Percentiles rank a stretch among this genome's conserved stretches.
Evolutionary conservation across 2,329 filamentous ascomycete genomes (phyloP).

Genomic region (Podosphaera fusca): DNA sequence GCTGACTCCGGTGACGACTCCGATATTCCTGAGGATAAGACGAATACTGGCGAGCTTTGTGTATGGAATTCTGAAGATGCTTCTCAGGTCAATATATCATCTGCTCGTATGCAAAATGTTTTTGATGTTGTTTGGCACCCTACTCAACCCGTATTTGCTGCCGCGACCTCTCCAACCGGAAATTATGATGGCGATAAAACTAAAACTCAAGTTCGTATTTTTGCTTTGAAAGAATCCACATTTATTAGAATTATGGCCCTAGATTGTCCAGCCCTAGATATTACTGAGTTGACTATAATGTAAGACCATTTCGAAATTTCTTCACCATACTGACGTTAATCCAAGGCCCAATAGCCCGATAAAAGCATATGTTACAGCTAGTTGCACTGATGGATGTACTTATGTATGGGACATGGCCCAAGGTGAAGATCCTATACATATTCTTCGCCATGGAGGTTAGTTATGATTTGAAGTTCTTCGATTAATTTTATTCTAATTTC

Average conservation of each 20-base stretch:
- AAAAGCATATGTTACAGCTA: constrained; percentile 33
- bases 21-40: constrained; percentile 32
- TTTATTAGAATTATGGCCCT: constrained; percentile 28
- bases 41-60: constrained; percentile 34
- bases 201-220: constrained; percentile 35
- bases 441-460: constrained; percentile 27
- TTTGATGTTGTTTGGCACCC: constrained; percentile 45
- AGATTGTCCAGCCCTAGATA: constrained; percentile 34
- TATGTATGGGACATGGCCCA: constrained; percentile 39
- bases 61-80: constrained; percentile 28
- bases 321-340: constrained; percentile 9
- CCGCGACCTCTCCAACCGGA: constrained; percentile 30
- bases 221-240: constrained; percentile 18
- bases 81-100: constrained; percentile 23
- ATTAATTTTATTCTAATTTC: constrained; percentile 1
- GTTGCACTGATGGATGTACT: constrained; percentile 35
- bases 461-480: background rate
- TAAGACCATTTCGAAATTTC: constrained; percentile 8
- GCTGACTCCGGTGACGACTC: constrained; percentile 27
- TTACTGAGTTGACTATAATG: constrained; percentile 37
- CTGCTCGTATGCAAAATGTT: constrained; percentile 32
- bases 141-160: constrained; percentile 26
- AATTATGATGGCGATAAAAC: constrained; percentile 19
- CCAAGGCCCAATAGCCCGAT: constrained; percentile 25
- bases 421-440: constrained; percentile 31